Percentiles rank a stretch among this genome's conserved stretches.
Evolutionary conservation across 441 rosid species (phyloP).

Genomic region (Oxalis stricta): DNA sequence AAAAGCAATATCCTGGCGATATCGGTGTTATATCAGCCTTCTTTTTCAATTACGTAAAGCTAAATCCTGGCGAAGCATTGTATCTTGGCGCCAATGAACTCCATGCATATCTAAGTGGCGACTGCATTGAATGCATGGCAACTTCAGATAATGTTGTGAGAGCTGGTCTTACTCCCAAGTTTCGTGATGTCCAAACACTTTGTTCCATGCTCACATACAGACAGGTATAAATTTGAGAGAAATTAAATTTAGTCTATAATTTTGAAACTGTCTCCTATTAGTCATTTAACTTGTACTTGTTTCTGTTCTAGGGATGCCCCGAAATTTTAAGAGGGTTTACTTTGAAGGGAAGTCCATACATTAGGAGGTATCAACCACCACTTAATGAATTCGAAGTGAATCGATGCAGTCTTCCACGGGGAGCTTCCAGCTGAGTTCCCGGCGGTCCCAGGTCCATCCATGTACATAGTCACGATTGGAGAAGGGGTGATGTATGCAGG

Average conservation of each 20-base stretch:
- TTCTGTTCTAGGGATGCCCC: conserved; percentile 41
- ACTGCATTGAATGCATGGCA: conserved; percentile 78
- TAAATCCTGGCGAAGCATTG: conserved; percentile 69
- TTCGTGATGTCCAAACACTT: conserved; percentile 50
- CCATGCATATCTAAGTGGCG: conserved; percentile 66
- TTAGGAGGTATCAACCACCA: conserved; percentile 52
- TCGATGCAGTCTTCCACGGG: conserved; percentile 34
- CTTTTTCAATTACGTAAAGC: conserved; percentile 56
- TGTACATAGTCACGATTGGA: conserved; percentile 33
- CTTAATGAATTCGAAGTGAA: conserved; percentile 64
- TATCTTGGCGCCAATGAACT: conserved; percentile 71
- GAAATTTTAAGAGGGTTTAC: conserved; percentile 48
- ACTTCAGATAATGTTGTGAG: conserved; percentile 80
- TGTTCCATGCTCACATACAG: conserved; percentile 75
- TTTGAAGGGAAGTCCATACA: conserved; percentile 28
- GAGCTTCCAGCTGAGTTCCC: conserved; percentile 37
- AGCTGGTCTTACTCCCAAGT: conserved; percentile 74
- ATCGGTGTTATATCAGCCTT: conserved; percentile 61
- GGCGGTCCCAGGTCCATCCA: conserved; percentile 42
- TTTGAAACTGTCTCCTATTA: no score
- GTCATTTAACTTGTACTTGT: no score
- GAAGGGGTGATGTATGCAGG: conserved; percentile 26
- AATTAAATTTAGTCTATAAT: no score
- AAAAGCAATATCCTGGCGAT: conserved; percentile 54
- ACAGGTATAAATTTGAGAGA: conserved; percentile 25